Conservation (phyloP, 192 early-diverging fungal genomes). For the Podochytrium sp. region DNA sequence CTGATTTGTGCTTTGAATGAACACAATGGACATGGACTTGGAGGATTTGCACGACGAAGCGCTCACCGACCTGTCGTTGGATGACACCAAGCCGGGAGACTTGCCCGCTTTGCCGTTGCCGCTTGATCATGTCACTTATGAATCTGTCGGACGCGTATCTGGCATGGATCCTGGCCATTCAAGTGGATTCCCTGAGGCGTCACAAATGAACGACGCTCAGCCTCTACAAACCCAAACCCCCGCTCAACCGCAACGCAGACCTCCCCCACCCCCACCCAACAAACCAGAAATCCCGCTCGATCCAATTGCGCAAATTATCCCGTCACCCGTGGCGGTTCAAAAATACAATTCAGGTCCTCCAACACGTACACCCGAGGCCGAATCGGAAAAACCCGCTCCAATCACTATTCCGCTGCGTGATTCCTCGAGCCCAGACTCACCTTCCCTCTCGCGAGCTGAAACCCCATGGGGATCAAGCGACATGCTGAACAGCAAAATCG, state of each 20-base stretch:
- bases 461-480: constrained; percentile 22
- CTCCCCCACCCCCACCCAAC: neutral
- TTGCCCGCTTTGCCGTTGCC: too few relatives aligned
- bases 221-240: too few relatives aligned
- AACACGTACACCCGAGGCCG: neutral
- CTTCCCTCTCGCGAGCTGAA: constrained; percentile 14
- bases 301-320: neutral
- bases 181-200: too few relatives aligned
- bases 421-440: neutral
- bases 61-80: too few relatives aligned
- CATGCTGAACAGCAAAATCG: neutral
- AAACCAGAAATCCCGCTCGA: neutral
- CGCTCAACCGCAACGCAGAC: neutral
- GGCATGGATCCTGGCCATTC: too few relatives aligned
- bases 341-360: neutral
- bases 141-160: too few relatives aligned
- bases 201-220: too few relatives aligned
- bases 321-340: neutral
- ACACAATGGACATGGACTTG: too few relatives aligned
- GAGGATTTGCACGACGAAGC: too few relatives aligned
- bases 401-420: neutral
- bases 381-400: neutral
- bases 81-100: too few relatives aligned
- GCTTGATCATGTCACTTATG: too few relatives aligned
- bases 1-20: too few relatives aligned